These are phyloP conservation scores for Tothia fuscella DNA, from an alignment of 2,329 filamentous ascomycete genomes.

Conservation along the genomic window DNA sequence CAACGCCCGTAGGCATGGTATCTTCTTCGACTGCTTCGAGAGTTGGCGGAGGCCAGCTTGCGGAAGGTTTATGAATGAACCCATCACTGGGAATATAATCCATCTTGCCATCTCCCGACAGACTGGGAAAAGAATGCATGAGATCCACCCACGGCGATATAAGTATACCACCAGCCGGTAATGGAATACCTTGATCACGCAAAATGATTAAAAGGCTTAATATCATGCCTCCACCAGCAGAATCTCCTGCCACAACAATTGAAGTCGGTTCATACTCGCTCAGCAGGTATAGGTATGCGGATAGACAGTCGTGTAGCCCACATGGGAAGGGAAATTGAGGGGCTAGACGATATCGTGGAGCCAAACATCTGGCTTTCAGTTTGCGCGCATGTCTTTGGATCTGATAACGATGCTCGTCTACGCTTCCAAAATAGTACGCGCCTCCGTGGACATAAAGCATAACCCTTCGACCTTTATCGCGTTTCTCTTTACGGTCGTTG, in stretches of 20 bases:
- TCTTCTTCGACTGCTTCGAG: constrained; percentile 61
- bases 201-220: constrained; percentile 66
- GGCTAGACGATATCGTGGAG: constrained; percentile 72
- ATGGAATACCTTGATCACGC: constrained; percentile 68
- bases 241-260: constrained; percentile 83
- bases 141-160: constrained; percentile 95
- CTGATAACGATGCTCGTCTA: constrained; percentile 96
- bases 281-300: constrained; percentile 75
- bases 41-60: constrained; percentile 86
- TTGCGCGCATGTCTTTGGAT: constrained; percentile 93
- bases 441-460: constrained; percentile 94
- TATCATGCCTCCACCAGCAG: constrained; percentile 85
- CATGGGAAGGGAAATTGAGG: constrained; percentile 96
- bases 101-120: constrained; percentile 56
- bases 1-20: constrained; percentile 29
- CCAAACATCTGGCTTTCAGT: constrained; percentile 78
- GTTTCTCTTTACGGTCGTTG: constrained; percentile 51
- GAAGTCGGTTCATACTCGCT: constrained; percentile 64
- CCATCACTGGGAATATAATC: constrained; percentile 85
- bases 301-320: constrained; percentile 77
- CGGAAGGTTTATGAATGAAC: constrained; percentile 81
- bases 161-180: constrained; percentile 81
- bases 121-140: constrained; percentile 88
- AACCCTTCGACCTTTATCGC: constrained; percentile 48
- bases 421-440: constrained; percentile 89